Conservation (phyloP, 1,139 yeast genomes). For the Sugiyamaella paludigena region DNA sequence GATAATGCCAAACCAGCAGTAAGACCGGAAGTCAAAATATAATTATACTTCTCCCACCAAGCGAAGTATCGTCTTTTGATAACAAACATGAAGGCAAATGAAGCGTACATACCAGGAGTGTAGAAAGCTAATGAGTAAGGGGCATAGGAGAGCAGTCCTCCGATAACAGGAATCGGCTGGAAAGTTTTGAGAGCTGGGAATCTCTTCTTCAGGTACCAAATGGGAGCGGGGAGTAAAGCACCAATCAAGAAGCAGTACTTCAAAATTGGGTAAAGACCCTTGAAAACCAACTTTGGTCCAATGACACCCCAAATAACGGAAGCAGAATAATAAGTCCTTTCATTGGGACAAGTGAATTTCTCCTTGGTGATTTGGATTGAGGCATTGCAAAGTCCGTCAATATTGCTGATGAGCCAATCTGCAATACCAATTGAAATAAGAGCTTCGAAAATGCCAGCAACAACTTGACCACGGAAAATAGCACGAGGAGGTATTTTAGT, state of each 20-base stretch:
- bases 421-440: constrained; percentile 53
- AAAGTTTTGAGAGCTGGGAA: constrained; percentile 31
- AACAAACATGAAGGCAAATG: constrained; percentile 52
- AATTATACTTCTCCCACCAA: constrained; percentile 69
- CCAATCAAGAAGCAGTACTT: constrained; percentile 45
- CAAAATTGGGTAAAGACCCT: constrained; percentile 46
- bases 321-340: constrained; percentile 50
- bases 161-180: constrained; percentile 53
- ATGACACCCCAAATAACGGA: constrained; percentile 61
- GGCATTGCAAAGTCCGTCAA: constrained; percentile 47
- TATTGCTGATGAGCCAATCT: constrained; percentile 50
- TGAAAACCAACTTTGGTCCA: constrained; percentile 59
- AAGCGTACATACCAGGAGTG: constrained; percentile 50
- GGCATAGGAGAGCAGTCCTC: constrained; percentile 44
- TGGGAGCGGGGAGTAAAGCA: constrained; percentile 47
- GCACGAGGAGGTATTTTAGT: constrained; percentile 59
- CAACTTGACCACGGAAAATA: constrained; percentile 55
- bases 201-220: constrained; percentile 30
- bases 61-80: constrained; percentile 48
- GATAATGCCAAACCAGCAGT: constrained; percentile 61
- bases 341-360: constrained; percentile 39
- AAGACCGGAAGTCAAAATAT: constrained; percentile 56
- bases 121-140: constrained; percentile 54
- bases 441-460: constrained; percentile 39
- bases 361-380: constrained; percentile 37